Percentiles rank a stretch among this genome's conserved stretches.
Conservation (phyloP, 2,329 filamentous ascomycete species). For the Trichoderma simmonsii region DNA sequence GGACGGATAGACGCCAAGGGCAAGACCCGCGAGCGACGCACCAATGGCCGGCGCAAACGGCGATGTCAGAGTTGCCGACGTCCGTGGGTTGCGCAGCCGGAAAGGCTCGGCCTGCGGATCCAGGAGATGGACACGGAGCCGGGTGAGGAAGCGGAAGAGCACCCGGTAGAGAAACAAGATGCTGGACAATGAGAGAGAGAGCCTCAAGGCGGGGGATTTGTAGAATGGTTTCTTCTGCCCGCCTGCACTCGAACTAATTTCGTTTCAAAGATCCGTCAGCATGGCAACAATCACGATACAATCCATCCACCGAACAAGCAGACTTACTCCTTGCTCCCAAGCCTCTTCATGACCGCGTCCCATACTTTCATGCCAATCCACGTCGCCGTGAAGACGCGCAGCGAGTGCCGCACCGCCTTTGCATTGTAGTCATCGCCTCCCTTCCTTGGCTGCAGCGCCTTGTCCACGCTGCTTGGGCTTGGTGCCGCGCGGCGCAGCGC, state of each 20-base stretch:
- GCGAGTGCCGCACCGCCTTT: constrained; percentile 65
- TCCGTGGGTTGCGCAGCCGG: constrained; percentile 74
- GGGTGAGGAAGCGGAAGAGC: constrained; percentile 83
- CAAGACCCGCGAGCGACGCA: constrained; percentile 80
- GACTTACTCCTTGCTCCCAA: constrained; percentile 49
- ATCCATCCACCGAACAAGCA: neutral
- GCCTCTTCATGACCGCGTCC: constrained; percentile 48
- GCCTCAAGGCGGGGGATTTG: constrained; percentile 67
- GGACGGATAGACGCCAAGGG: constrained; percentile 70
- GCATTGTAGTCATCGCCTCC: constrained; percentile 64
- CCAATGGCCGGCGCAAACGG: constrained; percentile 84
- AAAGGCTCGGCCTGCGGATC: constrained; percentile 79
- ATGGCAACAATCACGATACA: neutral
- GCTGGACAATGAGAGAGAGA: constrained; percentile 78
- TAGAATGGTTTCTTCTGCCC: constrained; percentile 53
- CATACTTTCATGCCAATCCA: constrained; percentile 62
- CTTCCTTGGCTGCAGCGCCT: constrained; percentile 34
- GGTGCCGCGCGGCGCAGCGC: constrained; percentile 54
- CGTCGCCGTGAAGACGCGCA: constrained; percentile 67
- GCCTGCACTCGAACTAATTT: constrained; percentile 6
- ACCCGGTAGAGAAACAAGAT: constrained; percentile 87
- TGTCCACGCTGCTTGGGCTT: constrained; percentile 52
- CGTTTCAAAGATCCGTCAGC: constrained; percentile 16
- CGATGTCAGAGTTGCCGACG: constrained; percentile 73
- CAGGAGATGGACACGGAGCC: constrained; percentile 74